A percentile compares a stretch with the other conserved stretches of the same genome.
Evolutionary conservation across 2,329 filamentous ascomycete genomes (phyloP).

Genomic region (Fusarium albosuccineum): DNA sequence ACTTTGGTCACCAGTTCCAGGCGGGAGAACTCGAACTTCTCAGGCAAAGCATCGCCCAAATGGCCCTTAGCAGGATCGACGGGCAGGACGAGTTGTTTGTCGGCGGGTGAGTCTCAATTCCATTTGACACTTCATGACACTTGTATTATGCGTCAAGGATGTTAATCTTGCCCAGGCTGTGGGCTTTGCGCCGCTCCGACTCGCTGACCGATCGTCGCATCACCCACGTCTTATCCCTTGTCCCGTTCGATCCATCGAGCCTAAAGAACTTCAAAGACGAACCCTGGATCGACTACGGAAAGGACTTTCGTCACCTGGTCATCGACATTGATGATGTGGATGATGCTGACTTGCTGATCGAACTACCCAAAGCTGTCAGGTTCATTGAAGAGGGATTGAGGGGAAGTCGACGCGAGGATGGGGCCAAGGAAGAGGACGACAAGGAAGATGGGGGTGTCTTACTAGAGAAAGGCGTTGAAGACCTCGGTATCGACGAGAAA

Average conservation of each 20-base stretch:
- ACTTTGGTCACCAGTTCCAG: slow-evolving; percentile 42
- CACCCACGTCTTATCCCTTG: slow-evolving; percentile 90
- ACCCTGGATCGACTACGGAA: slow-evolving; percentile 62
- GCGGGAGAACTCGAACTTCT: slow-evolving; percentile 43
- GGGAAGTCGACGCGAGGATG: slow-evolving; percentile 26
- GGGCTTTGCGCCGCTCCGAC: slow-evolving; percentile 79
- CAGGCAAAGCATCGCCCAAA: slow-evolving; percentile 51
- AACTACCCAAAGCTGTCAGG: slow-evolving; percentile 81
- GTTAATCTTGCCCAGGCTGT: slow-evolving; percentile 66
- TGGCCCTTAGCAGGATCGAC: slow-evolving; percentile 59
- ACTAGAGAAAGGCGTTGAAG: slow-evolving; percentile 35
- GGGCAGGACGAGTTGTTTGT: slow-evolving; percentile 58
- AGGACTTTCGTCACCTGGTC: slow-evolving; percentile 77
- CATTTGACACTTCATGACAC: slow-evolving; percentile 18
- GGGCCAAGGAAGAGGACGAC: slow-evolving; percentile 17
- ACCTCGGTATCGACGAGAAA: slow-evolving; percentile 25
- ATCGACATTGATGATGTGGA: slow-evolving; percentile 93
- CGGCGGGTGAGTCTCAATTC: slow-evolving; percentile 52
- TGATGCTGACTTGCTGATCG: slow-evolving; percentile 85
- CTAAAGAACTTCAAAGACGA: slow-evolving; percentile 63
- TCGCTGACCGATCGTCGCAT: slow-evolving; percentile 80
- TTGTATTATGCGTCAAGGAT: slow-evolving; percentile 2
- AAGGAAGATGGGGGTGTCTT: slow-evolving; percentile 37
- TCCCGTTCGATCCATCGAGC: slow-evolving; percentile 64
- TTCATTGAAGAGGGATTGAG: slow-evolving; percentile 85